These are phyloP conservation scores for Purpureocillium takamizusanense DNA, from an alignment of 2,329 filamentous ascomycete species.

Conservation along the genomic window DNA sequence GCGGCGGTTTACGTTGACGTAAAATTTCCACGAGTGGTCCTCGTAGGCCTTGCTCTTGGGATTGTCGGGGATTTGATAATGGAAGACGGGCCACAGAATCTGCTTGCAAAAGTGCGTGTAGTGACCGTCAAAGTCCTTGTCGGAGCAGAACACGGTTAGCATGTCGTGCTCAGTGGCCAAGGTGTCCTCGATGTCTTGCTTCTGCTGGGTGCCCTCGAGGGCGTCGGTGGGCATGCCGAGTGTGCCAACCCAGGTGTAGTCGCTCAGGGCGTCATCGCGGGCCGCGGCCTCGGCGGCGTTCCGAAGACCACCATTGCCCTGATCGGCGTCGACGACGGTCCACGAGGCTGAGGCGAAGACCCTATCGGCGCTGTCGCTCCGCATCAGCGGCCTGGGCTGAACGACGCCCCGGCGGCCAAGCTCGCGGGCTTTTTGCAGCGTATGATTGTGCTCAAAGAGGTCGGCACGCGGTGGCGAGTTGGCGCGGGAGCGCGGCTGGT, in stretches of 20 bases:
- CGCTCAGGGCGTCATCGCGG: constrained; percentile 57
- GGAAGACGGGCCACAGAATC: constrained; percentile 94
- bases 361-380: constrained; percentile 57
- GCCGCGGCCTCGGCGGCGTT: constrained; percentile 78
- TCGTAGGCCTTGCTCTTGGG: constrained; percentile 98
- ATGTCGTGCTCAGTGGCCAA: constrained; percentile 76
- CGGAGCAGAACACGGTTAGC: constrained; percentile 74
- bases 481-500: constrained; percentile 71
- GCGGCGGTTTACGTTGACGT: constrained; percentile 83
- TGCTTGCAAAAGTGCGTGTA: constrained; percentile 97
- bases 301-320: constrained; percentile 85
- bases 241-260: constrained; percentile 86
- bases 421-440: constrained; percentile 47
- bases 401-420: constrained; percentile 48
- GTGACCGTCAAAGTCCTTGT: constrained; percentile 90
- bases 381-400: constrained; percentile 40
- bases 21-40: constrained; percentile 94
- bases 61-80: constrained; percentile 96
- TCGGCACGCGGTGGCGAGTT: constrained; percentile 66
- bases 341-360: constrained; percentile 73
- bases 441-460: constrained; percentile 59
- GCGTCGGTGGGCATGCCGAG: constrained; percentile 91
- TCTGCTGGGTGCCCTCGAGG: constrained; percentile 63
- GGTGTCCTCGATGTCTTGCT: constrained; percentile 73
- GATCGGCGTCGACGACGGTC: constrained; percentile 75